Evolutionary conservation across 306 rosid genomes (phyloP), one percentile per base, ranked within the genome.

Genomic region (Cicer yamashitae): DNA sequence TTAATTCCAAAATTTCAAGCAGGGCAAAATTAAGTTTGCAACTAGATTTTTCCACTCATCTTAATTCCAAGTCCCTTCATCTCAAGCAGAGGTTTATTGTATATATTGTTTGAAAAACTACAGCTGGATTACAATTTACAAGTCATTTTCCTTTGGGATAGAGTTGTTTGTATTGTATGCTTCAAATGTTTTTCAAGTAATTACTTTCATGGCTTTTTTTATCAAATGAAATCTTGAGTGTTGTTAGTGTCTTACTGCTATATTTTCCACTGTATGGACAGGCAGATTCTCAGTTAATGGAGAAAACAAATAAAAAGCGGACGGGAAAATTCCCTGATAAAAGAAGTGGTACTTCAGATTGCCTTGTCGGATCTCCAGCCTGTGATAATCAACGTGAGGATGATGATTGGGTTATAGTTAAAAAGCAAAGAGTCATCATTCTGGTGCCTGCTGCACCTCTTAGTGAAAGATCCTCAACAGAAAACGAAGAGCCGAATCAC

Each of bases 331-430:
- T 46, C 75, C 73, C 79, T 37, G 85, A 45, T 63, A 81, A 79
- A 71, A 77, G 82, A 67, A 67, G 37, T 30, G 64, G 40, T 51
- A 60, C 82, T 77, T 54, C 87, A 6, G 58, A 72, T 15, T 58
- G 54, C 79, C 81, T 48, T 53, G 38, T 64, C 52, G 84, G 82
- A 71, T 77, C 84, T 17, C 78, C 79, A 66, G 75, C 70, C 73
- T 37, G 61, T 37, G 77, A 79, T 67, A 84, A 84, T 46, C 73
- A 67, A 71, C 81, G 45, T 8, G 88, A 74, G 68, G 81, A 86
- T 44, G 84, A 70, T 72, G 84, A 84, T 80, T 94, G 99, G 98
- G 79, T 94, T 76, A 93, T 90, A 40, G 97, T 94, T 9, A 92
- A 94, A 87, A 86, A 73, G 87, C 96, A 90, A 87, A 87, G 85